phyloP scores from a whole-genome alignment of 2,329 filamentous ascomycete genomes.

The Seiridium cupressi region DNA sequence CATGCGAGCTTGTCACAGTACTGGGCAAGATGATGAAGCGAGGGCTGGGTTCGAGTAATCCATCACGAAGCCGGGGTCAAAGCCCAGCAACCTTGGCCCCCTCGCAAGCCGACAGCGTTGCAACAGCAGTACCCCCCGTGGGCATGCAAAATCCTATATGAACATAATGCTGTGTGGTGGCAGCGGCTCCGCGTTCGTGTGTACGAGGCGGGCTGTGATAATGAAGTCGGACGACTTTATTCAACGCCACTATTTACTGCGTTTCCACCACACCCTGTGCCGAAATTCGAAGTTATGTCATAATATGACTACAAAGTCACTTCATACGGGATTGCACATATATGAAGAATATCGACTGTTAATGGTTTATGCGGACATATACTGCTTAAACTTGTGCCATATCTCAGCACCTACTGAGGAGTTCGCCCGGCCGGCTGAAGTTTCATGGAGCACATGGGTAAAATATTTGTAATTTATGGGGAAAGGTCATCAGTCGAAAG shows the following conservation, averaged over 20 bases:
- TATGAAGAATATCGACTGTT: not conserved
- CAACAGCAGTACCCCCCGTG: conserved; percentile 16
- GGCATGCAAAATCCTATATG: conserved; percentile 22
- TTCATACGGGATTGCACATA: too few species aligned
- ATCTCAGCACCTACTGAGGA: not conserved
- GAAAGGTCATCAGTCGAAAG: not conserved
- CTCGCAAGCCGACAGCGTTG: conserved; percentile 16
- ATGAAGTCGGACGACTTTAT: too few species aligned
- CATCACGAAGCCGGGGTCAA: conserved; percentile 11
- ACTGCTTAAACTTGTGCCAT: not conserved
- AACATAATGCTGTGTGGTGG: not conserved
- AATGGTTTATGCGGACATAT: not conserved
- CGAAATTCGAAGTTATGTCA: too few species aligned
- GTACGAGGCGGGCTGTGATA: too few species aligned
- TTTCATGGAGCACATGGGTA: not conserved
- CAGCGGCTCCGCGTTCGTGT: too few species aligned
- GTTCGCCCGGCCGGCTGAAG: conserved; percentile 2
- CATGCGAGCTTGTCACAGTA: conserved; percentile 81
- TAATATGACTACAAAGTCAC: too few species aligned
- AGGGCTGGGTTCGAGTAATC: conserved; percentile 43
- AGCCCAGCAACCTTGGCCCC: conserved; percentile 16
- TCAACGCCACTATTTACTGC: too few species aligned
- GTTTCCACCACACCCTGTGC: too few species aligned
- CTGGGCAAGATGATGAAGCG: conserved; percentile 87
- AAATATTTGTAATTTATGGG: too few species aligned